These are phyloP conservation scores for Sporothrix euskadiensis DNA, from an alignment of 2,329 filamentous ascomycete species.

Conservation along the genomic window DNA sequence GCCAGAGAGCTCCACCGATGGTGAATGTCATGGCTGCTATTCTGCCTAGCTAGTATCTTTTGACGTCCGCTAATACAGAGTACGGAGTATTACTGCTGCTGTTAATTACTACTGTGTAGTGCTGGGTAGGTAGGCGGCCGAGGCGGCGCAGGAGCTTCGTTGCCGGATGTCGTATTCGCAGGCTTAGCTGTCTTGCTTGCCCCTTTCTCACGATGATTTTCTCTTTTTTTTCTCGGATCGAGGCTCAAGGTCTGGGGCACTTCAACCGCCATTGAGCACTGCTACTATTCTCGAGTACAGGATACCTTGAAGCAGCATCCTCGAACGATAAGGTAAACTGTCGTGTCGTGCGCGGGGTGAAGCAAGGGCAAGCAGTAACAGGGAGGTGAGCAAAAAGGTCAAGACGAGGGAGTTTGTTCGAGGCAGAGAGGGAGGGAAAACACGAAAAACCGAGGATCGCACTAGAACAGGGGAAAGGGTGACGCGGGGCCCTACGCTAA, in stretches of 20 bases:
- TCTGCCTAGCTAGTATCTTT: background rate
- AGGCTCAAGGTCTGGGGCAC: background rate
- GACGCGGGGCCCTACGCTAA: conserved; percentile 1
- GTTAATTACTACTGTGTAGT: too few species aligned
- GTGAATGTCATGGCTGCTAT: background rate
- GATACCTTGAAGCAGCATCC: background rate
- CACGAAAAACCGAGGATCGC: background rate
- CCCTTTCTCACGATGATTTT: background rate
- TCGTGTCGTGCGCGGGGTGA: background rate
- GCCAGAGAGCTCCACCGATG: background rate
- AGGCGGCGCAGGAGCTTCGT: background rate
- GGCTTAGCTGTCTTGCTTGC: background rate
- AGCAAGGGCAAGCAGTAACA: conserved; percentile 5
- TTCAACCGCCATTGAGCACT: background rate
- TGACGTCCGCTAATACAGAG: too few species aligned
- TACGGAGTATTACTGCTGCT: background rate
- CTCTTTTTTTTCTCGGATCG: background rate
- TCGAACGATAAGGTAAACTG: background rate
- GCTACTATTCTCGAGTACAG: background rate
- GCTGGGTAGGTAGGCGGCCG: background rate
- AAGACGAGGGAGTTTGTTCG: background rate
- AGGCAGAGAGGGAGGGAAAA: background rate
- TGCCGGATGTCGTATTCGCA: background rate
- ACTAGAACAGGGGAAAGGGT: background rate
- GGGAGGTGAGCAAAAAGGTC: background rate